phyloP scores from a whole-genome alignment of 257 asterid genomes.

The Rehmannia glutinosa region DNA sequence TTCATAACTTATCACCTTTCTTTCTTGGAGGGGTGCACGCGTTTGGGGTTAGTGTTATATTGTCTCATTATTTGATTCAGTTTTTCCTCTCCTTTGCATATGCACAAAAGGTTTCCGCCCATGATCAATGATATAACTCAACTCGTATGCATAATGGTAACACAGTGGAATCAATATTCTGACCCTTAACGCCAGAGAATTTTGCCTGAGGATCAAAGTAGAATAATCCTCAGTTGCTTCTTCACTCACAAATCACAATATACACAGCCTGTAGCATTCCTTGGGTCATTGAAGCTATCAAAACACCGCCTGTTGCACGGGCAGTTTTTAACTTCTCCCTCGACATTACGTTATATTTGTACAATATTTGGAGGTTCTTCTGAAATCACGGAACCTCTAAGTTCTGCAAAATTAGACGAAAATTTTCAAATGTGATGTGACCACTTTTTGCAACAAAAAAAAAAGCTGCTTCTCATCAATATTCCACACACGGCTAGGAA shows the following conservation, averaged over 20 bases:
- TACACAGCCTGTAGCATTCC: background rate
- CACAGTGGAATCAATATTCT: no score
- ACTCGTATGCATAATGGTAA: no score
- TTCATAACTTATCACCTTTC: no score
- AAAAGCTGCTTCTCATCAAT: background rate
- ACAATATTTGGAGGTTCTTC: slow-evolving; percentile 38
- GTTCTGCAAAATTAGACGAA: slow-evolving; percentile 30
- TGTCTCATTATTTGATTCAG: no score
- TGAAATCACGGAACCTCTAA: slow-evolving; percentile 40
- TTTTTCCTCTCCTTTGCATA: no score
- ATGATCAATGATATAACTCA: no score
- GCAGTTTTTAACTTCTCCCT: slow-evolving; percentile 46
- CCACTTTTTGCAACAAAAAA: background rate
- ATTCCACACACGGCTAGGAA: background rate
- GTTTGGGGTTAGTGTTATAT: no score
- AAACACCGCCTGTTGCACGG: slow-evolving; percentile 28
- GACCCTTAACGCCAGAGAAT: no score
- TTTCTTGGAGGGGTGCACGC: no score
- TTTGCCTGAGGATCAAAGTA: background rate
- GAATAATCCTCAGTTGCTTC: background rate
- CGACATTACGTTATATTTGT: slow-evolving; percentile 43
- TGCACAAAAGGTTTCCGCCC: no score
- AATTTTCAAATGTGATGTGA: background rate
- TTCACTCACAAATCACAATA: background rate
- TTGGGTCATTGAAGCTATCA: slow-evolving; percentile 9